Evolutionary conservation across 2,329 filamentous ascomycete species (phyloP).

Genomic region (Seiridium unicorne): DNA sequence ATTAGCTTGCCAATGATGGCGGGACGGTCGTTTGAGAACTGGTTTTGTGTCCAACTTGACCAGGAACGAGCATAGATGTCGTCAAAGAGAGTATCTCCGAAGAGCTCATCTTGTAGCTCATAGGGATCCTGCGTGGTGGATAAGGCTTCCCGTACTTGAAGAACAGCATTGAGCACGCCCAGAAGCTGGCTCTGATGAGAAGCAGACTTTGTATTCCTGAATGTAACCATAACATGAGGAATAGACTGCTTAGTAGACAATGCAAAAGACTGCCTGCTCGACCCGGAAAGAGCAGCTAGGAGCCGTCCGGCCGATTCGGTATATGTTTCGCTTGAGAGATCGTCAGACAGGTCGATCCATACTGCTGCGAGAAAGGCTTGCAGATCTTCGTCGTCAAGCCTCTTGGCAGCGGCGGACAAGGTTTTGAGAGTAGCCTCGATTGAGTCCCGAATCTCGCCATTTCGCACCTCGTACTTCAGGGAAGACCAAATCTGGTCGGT

Average conservation of each 20-base stretch:
- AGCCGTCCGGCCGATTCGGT: slow-evolving; percentile 51
- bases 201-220: slow-evolving; percentile 48
- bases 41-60: slow-evolving; percentile 16
- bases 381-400: slow-evolving; percentile 42
- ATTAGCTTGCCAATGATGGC: slow-evolving; percentile 22
- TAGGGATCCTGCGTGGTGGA: neutral
- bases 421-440: slow-evolving; percentile 56
- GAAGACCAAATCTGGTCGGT: slow-evolving; percentile 54
- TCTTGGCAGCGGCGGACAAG: slow-evolving; percentile 46
- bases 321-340: slow-evolving; percentile 52
- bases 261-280: slow-evolving; percentile 46
- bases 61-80: slow-evolving; percentile 24
- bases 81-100: slow-evolving; percentile 26
- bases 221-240: slow-evolving; percentile 45
- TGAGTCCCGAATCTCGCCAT: slow-evolving; percentile 57
- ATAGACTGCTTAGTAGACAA: slow-evolving; percentile 45
- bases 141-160: slow-evolving; percentile 29
- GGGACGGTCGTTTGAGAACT: slow-evolving; percentile 16
- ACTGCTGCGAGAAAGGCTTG: slow-evolving; percentile 45
- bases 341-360: slow-evolving; percentile 52
- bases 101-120: slow-evolving; percentile 21
- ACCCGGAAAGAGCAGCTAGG: slow-evolving; percentile 48
- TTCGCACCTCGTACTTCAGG: slow-evolving; percentile 63
- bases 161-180: slow-evolving; percentile 47
- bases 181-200: slow-evolving; percentile 52